These are phyloP conservation scores for Ogataea trehaloabstinens DNA, from an alignment of 805 yeast genomes.

Conservation along the genomic window DNA sequence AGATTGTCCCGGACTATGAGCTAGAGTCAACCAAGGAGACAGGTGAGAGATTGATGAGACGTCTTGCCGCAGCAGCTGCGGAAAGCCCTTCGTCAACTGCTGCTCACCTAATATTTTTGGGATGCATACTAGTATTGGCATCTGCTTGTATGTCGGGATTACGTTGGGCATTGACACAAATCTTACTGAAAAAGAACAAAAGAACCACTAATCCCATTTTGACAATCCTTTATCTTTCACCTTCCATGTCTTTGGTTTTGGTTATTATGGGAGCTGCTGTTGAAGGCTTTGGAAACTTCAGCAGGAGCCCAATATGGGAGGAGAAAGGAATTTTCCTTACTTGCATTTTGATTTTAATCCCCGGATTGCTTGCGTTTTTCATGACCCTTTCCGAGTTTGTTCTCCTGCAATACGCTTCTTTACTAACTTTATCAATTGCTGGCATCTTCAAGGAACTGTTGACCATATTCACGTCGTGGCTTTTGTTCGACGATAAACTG, in stretches of 20 bases:
- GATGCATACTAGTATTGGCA: slow-evolving; percentile 69
- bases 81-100: slow-evolving; percentile 9
- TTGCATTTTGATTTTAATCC: slow-evolving; percentile 59
- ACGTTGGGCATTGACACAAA: slow-evolving; percentile 93
- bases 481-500: slow-evolving; percentile 73
- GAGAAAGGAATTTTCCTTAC: slow-evolving; percentile 57
- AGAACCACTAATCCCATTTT: slow-evolving; percentile 72
- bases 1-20: slow-evolving; percentile 19
- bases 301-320: slow-evolving; percentile 59
- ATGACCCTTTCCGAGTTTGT: slow-evolving; percentile 89
- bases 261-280: slow-evolving; percentile 59
- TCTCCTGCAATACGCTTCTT: slow-evolving; percentile 75
- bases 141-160: slow-evolving; percentile 85
- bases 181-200: slow-evolving; percentile 61
- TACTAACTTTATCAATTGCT: slow-evolving; percentile 82
- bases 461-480: slow-evolving; percentile 67
- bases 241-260: slow-evolving; percentile 71
- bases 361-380: slow-evolving; percentile 84
- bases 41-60: not conserved
- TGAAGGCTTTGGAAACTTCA: slow-evolving; percentile 65
- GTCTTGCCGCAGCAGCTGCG: slow-evolving; percentile 10
- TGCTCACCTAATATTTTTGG: slow-evolving; percentile 39
- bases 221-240: slow-evolving; percentile 81
- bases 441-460: slow-evolving; percentile 92
- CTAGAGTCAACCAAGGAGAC: not conserved